Evolutionary conservation across 352 stramenopile genomes (phyloP).

Genomic region (Elongisporangium undulatum): DNA sequence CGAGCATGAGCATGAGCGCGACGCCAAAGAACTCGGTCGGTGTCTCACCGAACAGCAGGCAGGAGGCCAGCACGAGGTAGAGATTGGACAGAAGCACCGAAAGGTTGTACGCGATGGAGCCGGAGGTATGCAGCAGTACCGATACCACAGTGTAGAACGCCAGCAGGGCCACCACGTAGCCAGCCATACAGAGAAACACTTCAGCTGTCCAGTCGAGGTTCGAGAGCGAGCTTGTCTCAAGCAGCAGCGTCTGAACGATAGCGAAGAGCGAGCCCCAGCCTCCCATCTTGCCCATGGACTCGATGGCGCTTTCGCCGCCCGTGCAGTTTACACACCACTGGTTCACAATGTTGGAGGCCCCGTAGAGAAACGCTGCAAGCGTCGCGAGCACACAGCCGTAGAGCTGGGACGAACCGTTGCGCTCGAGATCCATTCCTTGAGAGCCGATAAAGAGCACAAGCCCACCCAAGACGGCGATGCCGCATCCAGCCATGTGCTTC

Average conservation of each 20-base stretch:
- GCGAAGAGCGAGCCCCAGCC: conserved; percentile 20
- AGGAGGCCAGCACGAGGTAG: conserved; percentile 27
- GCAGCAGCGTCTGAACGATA: conserved; percentile 18
- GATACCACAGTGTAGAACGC: conserved; percentile 36
- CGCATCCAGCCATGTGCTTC: conserved; percentile 22
- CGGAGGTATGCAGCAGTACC: conserved; percentile 18
- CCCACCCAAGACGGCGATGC: conserved; percentile 11
- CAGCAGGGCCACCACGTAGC: conserved; percentile 30
- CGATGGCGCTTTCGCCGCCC: conserved; percentile 17
- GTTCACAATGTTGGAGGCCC: conserved; percentile 29
- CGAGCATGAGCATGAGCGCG: conserved; percentile 22
- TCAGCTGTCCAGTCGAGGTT: conserved; percentile 22
- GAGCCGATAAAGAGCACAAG: conserved; percentile 23
- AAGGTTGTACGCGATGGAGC: conserved; percentile 31
- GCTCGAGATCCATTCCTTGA: conserved; percentile 9
- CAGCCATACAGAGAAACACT: conserved; percentile 18
- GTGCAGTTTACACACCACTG: conserved; percentile 27
- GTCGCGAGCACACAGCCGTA: conserved; percentile 29
- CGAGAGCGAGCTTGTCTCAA: conserved; percentile 18
- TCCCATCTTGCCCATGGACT: conserved; percentile 27
- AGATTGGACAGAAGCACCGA: conserved; percentile 30
- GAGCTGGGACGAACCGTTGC: conserved; percentile 14
- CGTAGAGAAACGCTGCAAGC: conserved; percentile 28
- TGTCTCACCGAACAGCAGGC: conserved; percentile 21
- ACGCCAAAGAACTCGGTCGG: conserved; percentile 9